Conservation (phyloP, 768 basidiomycete genomes). For the Hirschioporus abietinus region DNA sequence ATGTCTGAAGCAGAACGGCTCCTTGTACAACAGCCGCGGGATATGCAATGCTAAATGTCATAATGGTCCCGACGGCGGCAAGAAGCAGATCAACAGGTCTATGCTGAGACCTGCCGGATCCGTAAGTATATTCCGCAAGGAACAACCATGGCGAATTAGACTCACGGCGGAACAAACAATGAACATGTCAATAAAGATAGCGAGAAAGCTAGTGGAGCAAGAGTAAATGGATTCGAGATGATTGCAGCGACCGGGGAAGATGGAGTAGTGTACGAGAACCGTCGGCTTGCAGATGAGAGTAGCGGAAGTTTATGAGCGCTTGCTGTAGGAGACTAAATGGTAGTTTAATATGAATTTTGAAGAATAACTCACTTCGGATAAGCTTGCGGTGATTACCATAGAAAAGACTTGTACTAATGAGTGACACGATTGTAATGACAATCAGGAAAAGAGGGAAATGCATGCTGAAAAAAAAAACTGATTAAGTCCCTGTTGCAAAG, state of each 20-base stretch:
- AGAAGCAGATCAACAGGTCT: slow-evolving; percentile 78
- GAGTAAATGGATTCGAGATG: slow-evolving; percentile 70
- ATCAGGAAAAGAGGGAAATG: slow-evolving; percentile 61
- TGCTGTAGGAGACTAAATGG: not conserved
- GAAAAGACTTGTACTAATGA: slow-evolving; percentile 49
- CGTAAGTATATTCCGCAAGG: not conserved
- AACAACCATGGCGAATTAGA: slow-evolving; percentile 10
- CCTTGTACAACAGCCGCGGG: slow-evolving; percentile 80
- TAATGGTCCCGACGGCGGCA: slow-evolving; percentile 66
- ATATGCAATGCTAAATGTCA: slow-evolving; percentile 83
- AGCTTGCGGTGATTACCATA: slow-evolving; percentile 64
- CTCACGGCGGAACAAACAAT: slow-evolving; percentile 52
- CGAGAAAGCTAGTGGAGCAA: slow-evolving; percentile 58
- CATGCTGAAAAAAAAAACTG: slow-evolving; percentile 38
- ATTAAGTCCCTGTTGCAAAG: not conserved
- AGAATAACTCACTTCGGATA: slow-evolving; percentile 47
- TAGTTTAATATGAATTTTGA: not conserved
- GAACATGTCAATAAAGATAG: slow-evolving; percentile 49
- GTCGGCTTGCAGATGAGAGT: slow-evolving; percentile 41
- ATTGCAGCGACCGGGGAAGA: slow-evolving; percentile 20
- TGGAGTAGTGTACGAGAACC: slow-evolving; percentile 26
- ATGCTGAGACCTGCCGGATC: slow-evolving; percentile 42
- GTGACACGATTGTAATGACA: slow-evolving; percentile 48
- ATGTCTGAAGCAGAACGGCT: slow-evolving; percentile 83
- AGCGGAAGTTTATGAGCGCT: slow-evolving; percentile 36